Evolutionary conservation across 768 basidiomycete genomes (phyloP).

Genomic region (Pleurotus giganteus): DNA sequence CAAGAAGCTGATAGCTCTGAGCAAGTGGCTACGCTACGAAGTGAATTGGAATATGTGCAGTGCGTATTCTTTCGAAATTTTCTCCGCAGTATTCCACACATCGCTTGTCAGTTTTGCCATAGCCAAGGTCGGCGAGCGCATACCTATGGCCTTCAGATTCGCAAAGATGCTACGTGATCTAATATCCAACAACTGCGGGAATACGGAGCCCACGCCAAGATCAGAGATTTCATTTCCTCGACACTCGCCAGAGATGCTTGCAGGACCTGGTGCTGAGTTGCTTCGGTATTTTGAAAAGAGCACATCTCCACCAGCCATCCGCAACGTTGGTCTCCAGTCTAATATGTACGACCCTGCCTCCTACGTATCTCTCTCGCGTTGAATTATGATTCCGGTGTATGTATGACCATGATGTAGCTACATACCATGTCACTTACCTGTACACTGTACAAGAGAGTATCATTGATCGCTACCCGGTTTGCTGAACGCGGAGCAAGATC

Average conservation of each 20-base stretch:
- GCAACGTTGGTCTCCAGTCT: neutral
- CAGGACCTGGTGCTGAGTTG: conserved; percentile 5
- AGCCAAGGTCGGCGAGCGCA: conserved; percentile 58
- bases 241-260: conserved; percentile 10
- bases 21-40: conserved; percentile 55
- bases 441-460: no score
- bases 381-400: neutral
- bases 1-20: conserved; percentile 54
- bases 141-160: conserved; percentile 64
- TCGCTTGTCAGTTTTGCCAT: conserved; percentile 47
- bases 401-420: neutral
- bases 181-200: conserved; percentile 36
- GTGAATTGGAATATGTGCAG: conserved; percentile 71
- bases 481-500: no score
- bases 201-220: conserved; percentile 20
- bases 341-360: conserved; percentile 7
- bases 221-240: conserved; percentile 33
- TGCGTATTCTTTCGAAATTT: conserved; percentile 26
- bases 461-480: no score
- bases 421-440: no score
- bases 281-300: neutral
- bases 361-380: neutral
- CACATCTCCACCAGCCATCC: neutral
- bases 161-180: conserved; percentile 56
- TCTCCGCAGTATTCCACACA: neutral